Base-by-base conservation (phyloP, 2,329 filamentous ascomycete species). In the Ophiostoma perfectum region DNA sequence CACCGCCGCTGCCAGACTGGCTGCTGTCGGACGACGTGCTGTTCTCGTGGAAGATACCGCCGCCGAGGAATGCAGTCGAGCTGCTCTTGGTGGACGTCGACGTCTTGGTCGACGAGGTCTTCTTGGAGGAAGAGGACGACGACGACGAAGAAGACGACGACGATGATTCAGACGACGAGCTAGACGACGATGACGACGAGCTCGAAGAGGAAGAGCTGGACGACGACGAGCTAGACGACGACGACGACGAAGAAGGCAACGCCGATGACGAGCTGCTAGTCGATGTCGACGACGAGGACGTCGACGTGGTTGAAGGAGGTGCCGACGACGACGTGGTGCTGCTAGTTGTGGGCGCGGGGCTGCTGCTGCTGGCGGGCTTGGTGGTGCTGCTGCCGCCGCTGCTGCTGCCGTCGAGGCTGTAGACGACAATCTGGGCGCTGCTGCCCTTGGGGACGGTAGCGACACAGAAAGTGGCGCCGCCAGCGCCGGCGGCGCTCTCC, bases 391-490 rank as follows among this genome's bases (percentile, higher is more conserved):
- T 18, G n/a, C 73, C 73, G 4, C 79, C 80, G 55, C 64, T 65
- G 62, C 65, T 65, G 64, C 68, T 70, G 66, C 81, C 81, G 70
- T 83, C 81, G 14, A 80, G 74, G 72, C 78, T 80, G 74, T 80
- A 86, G 52, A 91, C 85, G 39, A 91, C 84, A 71, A 93, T 86
- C 74, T 86, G 86, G 60, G 90, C 91, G 67, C 82, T 86, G 64
- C 78, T 78, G 39, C 90, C 90, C 73, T 85, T 84, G 60, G 87
- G 81, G 16, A 92, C 87, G 14, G 90, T 93, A 12, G 91, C 90
- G 64, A 93, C 90, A 73, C 91, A 94, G 78, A 92, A 93, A 58
- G 81, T 80, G 18, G 87, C 85, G 73, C 84, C 87, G 42, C 90
- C 90, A 16, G 90, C 90, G 66, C 90, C 90, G 16, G 78, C 78